Evolutionary conservation across 306 rosid genomes (phyloP).

Genomic region (Crotalaria pallida): DNA sequence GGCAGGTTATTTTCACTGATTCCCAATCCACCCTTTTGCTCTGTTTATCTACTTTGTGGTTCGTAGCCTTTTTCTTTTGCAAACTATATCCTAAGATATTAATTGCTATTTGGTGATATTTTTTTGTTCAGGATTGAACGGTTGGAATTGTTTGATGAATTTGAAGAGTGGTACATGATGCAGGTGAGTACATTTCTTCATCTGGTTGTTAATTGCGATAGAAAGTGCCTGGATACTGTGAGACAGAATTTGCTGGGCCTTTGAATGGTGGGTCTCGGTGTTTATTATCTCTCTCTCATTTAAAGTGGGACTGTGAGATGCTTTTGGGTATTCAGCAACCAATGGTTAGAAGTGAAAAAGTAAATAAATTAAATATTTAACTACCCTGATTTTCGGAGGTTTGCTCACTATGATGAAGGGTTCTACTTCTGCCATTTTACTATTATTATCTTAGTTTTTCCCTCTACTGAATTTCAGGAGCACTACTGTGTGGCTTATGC

Average conservation of each 20-base stretch:
- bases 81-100: conserved; percentile 29
- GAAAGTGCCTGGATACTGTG: conserved; percentile 11
- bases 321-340: neutral
- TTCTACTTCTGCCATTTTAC: conserved; percentile 7
- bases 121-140: conserved; percentile 73
- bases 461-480: conserved; percentile 67
- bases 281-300: neutral
- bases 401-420: conserved; percentile 2
- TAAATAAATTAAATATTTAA: neutral
- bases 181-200: conserved; percentile 54
- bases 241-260: conserved; percentile 10
- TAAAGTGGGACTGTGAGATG: neutral
- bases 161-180: conserved; percentile 99
- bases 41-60: conserved; percentile 22
- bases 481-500: conserved; percentile 97
- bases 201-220: conserved; percentile 15
- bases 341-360: neutral
- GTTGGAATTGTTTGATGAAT: conserved; percentile 86
- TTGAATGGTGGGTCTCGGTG: neutral
- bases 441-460: conserved; percentile 15
- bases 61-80: conserved; percentile 21
- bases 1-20: neutral
- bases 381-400: neutral
- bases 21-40: conserved; percentile 3
- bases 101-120: conserved; percentile 32